Conservation (phyloP, 192 early-diverging fungal genomes). For the Rhizophagus sp. region DNA sequence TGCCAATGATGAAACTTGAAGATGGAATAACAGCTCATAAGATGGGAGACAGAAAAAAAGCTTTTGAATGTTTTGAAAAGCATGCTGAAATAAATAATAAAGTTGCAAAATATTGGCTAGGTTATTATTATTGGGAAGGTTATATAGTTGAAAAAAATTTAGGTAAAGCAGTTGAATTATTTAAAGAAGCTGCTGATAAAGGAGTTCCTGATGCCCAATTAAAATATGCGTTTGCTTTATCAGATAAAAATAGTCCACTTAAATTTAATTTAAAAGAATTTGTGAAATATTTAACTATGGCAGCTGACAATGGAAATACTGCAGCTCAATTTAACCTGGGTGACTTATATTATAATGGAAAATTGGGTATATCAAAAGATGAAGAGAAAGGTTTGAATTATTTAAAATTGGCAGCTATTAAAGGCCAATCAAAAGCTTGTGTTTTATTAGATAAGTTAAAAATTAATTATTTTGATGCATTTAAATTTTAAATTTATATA, state of each 20-base stretch:
- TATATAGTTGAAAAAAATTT: not conserved
- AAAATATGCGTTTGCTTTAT: not conserved
- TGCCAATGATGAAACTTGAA: not conserved
- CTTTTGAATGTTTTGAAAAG: not conserved
- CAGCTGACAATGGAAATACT: conserved; percentile 11
- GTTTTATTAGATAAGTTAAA: too few relatives aligned
- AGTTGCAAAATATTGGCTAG: not conserved
- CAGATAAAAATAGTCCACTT: not conserved
- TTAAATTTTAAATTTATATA: too few relatives aligned
- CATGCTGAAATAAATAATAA: not conserved
- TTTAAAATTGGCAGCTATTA: conserved; percentile 9
- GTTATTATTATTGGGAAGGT: not conserved
- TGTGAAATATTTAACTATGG: not conserved
- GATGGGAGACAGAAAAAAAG: not conserved
- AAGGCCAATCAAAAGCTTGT: not conserved
- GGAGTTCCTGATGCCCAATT: not conserved
- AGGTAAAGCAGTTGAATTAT: not conserved
- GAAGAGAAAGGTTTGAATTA: not conserved
- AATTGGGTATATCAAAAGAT: not conserved
- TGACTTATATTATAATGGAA: not conserved
- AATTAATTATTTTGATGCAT: too few relatives aligned
- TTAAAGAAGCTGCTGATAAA: conserved; percentile 7
- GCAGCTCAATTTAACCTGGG: not conserved
- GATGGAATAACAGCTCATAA: not conserved
- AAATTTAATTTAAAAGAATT: conserved; percentile 2